Evolutionary conservation across 306 rosid species (phyloP), one percentile per base, ranked within the genome.

Genomic region (Prunus padus): DNA sequence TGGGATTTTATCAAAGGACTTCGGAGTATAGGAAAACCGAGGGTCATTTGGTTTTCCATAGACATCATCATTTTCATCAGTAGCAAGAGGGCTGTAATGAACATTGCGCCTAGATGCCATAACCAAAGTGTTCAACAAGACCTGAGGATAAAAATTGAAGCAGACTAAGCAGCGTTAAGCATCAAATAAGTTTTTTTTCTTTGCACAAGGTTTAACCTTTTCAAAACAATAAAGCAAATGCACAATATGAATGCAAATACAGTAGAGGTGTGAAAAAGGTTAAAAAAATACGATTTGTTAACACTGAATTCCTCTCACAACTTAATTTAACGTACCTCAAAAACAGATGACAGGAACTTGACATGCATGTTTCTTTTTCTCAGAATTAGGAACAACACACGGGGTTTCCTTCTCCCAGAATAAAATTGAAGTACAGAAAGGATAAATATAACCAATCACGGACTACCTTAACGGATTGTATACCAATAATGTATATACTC

Each of bases 1-100:
- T 12, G 99, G 99, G 81, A 96, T 83, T 83, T 61, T 96, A 49
- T 96, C 97, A 54, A 92, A 82, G 9, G 92, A 62, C 82, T 78
- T 92, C 0, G 99, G 98, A 4, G 83, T 79, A 83, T 90, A 92
- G 85, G 89, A 95, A 87, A 96, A 96, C 76, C 99, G 92, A 83
- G 90, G 93, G 68, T 96, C 99, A 79, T 52, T 68, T 28, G 79
- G 86, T 59, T 82, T 84, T 70, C 67, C 76, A 50, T 37, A 63
- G 54, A 70, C 79, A 83, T 82, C 31, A 69, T 87, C 83, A 42
- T 96, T 37, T 37, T 37, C 99, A 60, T 89, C 90, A 3, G 82
- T 37, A 50, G 84, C 56, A 80, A 93, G 93, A 75, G 87, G 84
- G 70, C 80, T 54, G 73, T 93, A 93, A 25, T 51, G 90, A 80